Evolutionary conservation across 176 grass and related monocot genomes (phyloP).

Genomic region (Aegilops umbellulata): DNA sequence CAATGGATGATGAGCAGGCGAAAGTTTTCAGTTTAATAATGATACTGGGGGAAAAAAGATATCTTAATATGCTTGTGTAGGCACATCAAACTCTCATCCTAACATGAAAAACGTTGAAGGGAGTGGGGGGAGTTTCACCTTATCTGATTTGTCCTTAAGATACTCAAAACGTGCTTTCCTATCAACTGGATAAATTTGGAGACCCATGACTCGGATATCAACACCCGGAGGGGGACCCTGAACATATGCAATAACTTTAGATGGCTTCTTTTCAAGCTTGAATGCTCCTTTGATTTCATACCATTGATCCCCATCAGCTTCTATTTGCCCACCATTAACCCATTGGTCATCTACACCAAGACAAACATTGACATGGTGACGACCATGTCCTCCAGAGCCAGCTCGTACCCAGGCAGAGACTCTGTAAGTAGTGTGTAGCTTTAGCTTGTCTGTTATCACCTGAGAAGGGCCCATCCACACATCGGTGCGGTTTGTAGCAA

Average conservation of each 20-base stretch:
- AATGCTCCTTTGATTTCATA: slow-evolving; percentile 83
- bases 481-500: slow-evolving; percentile 62
- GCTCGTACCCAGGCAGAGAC: slow-evolving; percentile 83
- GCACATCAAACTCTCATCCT: not conserved
- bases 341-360: slow-evolving; percentile 74
- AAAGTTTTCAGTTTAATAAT: not conserved
- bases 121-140: slow-evolving; percentile 29
- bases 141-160: slow-evolving; percentile 64
- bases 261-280: slow-evolving; percentile 66
- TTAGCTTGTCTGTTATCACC: slow-evolving; percentile 79
- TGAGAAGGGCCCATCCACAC: slow-evolving; percentile 99
- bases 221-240: slow-evolving; percentile 62
- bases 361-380: slow-evolving; percentile 84
- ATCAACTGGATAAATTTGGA: slow-evolving; percentile 62
- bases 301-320: slow-evolving; percentile 56
- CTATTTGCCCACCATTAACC: slow-evolving; percentile 68
- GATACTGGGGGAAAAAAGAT: not conserved
- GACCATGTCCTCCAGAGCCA: slow-evolving; percentile 50
- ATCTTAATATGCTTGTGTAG: not conserved
- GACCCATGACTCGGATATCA: slow-evolving; percentile 67
- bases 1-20: not conserved
- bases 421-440: slow-evolving; percentile 73
- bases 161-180: slow-evolving; percentile 59
- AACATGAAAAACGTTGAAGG: not conserved
- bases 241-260: slow-evolving; percentile 61